A percentile compares a stretch with the other conserved stretches of the same genome.
Evolutionary conservation across 495 filamentous ascomycete species (phyloP).

Genomic region (Extremus antarcticus): DNA sequence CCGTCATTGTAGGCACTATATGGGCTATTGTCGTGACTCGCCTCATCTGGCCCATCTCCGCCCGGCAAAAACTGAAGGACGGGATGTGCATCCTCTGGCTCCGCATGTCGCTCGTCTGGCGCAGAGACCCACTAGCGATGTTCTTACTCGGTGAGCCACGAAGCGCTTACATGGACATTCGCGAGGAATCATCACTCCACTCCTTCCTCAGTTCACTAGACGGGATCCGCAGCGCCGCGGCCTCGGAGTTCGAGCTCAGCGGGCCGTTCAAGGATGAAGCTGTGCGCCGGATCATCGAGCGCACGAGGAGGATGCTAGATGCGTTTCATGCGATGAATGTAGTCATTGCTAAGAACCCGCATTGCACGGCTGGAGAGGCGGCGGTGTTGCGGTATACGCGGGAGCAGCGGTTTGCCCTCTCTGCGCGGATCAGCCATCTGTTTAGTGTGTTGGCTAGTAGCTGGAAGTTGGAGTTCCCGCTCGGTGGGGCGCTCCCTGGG

Average conservation of each 20-base stretch:
- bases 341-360: slow-evolving; percentile 70
- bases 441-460: slow-evolving; percentile 87
- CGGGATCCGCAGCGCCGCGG: slow-evolving; percentile 58
- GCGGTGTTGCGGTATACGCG: slow-evolving; percentile 68
- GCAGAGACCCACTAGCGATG: slow-evolving; percentile 75
- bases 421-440: slow-evolving; percentile 80
- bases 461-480: slow-evolving; percentile 83
- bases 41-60: slow-evolving; percentile 86
- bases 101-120: slow-evolving; percentile 92
- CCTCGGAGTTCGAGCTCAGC: slow-evolving; percentile 70
- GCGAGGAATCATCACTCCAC: slow-evolving; percentile 65
- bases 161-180: slow-evolving; percentile 58
- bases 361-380: slow-evolving; percentile 66
- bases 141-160: slow-evolving; percentile 44
- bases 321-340: slow-evolving; percentile 93
- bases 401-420: slow-evolving; percentile 66
- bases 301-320: slow-evolving; percentile 75
- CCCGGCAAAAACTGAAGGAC: slow-evolving; percentile 72
- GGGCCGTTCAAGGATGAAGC: slow-evolving; percentile 67
- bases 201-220: slow-evolving; percentile 56
- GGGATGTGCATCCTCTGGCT: slow-evolving; percentile 80
- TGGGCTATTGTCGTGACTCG: slow-evolving; percentile 91
- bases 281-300: slow-evolving; percentile 61
- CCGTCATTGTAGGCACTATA: slow-evolving; percentile 75
- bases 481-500: slow-evolving; percentile 77